phyloP scores from a whole-genome alignment of 352 stramenopile species.

The Aphanomyces cochlioides region DNA sequence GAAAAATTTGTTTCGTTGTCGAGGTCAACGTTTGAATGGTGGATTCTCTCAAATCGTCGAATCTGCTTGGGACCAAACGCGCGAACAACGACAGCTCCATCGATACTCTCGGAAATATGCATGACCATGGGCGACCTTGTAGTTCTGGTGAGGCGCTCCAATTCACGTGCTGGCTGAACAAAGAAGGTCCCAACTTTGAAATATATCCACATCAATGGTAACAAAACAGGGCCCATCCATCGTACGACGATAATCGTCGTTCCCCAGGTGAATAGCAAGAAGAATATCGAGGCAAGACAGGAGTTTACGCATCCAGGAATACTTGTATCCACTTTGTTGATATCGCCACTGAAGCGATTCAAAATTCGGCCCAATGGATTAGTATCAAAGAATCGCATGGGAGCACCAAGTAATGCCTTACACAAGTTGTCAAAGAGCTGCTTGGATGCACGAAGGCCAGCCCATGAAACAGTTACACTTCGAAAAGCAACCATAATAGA shows the following conservation, averaged over 20 bases:
- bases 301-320: not conserved
- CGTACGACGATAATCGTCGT: not conserved
- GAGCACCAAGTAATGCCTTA: not conserved
- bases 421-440: not conserved
- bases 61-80: slow-evolving; percentile 28
- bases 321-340: not conserved
- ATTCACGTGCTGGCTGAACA: slow-evolving; percentile 38
- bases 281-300: slow-evolving; percentile 4
- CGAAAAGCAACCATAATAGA: slow-evolving; percentile 16
- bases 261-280: not conserved
- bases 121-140: slow-evolving; percentile 31
- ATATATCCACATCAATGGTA: not conserved
- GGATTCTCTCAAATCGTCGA: slow-evolving; percentile 7
- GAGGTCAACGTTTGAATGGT: slow-evolving; percentile 31
- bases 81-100: slow-evolving; percentile 17
- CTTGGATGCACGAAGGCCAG: slow-evolving; percentile 6
- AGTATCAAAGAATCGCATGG: not conserved
- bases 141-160: slow-evolving; percentile 7
- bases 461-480: slow-evolving; percentile 1
- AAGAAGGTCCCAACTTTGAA: slow-evolving; percentile 3
- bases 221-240: not conserved
- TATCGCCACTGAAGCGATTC: not conserved
- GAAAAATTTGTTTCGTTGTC: slow-evolving; percentile 30
- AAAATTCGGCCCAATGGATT: not conserved
- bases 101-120: not conserved